Evolutionary conservation across 1,284 basidiomycete species (phyloP), one percentile per base, ranked within the genome.

Genomic region (Cystobasidium sp.): DNA sequence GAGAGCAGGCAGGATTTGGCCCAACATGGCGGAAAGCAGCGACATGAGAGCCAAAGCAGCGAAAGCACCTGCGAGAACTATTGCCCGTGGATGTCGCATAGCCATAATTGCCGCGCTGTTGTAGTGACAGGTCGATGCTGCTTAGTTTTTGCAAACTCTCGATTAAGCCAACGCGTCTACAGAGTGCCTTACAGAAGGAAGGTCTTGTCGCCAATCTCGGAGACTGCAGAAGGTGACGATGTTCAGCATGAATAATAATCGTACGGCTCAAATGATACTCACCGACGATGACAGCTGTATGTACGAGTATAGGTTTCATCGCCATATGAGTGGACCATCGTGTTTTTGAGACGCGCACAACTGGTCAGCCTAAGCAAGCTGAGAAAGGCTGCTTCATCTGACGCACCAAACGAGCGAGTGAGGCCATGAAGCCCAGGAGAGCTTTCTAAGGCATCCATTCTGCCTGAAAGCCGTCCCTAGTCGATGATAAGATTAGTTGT

Each of bases 1-100:
- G 49, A 96, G 86, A 0, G 90, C 88, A 0, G 93, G 90, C 0
- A 97, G 87, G 62, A 96, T 84, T 80, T 92, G 90, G 0, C 94
- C 94, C 85, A 97, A 87, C 20, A 88, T 89, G 9, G 94, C 92
- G 39, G 92, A 93, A 68, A 97, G 88, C 52, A 93, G 85, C 65
- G 92, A 93, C 96, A 99, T 99, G 83, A 97, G 84, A 59, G 92
- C 87, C 52, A 99, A 87, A 1, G 93, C 93, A 31, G 88, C 86
- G 79, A 98, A 91, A 1, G 95, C 94, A 61, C 96, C 96, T 0
- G 87, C 85, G 81, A 98, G 98, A 68, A 99, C 94, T 70, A 90
- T 84, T 58, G 90, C 80, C 14, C 94, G 89, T 0, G 93, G 88
- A 81, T 97, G 94, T 2, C 94, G 90, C 89, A 97, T 96, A 9